These are phyloP conservation scores for Priceomyces melissophilus DNA, from an alignment of 805 yeast species.

Conservation along the genomic window DNA sequence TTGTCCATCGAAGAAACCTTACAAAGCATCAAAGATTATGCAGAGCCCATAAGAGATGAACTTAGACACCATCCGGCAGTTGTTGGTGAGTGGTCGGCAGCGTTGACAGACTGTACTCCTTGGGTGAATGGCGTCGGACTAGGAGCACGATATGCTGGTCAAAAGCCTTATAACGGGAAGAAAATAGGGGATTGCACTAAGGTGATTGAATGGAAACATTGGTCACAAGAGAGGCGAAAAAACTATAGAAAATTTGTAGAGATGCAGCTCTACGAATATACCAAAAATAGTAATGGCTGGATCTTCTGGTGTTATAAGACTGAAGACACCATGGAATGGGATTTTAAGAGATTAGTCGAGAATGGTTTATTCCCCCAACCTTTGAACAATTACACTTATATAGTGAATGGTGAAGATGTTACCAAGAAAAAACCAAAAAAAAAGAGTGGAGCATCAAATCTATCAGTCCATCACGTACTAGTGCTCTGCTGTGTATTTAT, in stretches of 20 bases:
- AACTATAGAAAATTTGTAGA: slow-evolving; percentile 56
- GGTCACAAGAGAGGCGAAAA: slow-evolving; percentile 40
- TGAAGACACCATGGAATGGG: slow-evolving; percentile 67
- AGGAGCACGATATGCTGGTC: slow-evolving; percentile 61
- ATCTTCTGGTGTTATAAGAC: slow-evolving; percentile 73
- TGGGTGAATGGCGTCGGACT: slow-evolving; percentile 70
- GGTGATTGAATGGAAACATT: slow-evolving; percentile 33
- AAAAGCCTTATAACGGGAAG: slow-evolving; percentile 26
- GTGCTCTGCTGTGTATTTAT: neutral
- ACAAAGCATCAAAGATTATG: slow-evolving; percentile 27
- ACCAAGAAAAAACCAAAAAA: slow-evolving; percentile 8
- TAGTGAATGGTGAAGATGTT: slow-evolving; percentile 31
- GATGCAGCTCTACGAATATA: slow-evolving; percentile 56
- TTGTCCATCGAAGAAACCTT: slow-evolving; percentile 28
- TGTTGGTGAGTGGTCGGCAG: slow-evolving; percentile 71
- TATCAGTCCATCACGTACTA: neutral
- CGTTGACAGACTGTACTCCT: slow-evolving; percentile 64
- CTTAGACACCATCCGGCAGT: slow-evolving; percentile 46
- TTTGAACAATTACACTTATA: slow-evolving; percentile 34
- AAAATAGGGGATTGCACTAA: slow-evolving; percentile 43
- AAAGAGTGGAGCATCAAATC: neutral
- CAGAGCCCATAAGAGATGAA: slow-evolving; percentile 32
- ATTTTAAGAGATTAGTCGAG: slow-evolving; percentile 48
- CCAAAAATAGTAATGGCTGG: slow-evolving; percentile 50
- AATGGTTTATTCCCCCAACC: slow-evolving; percentile 62